These are phyloP conservation scores for Emericellopsis atlantica DNA, from an alignment of 2,329 filamentous ascomycete genomes.

Conservation along the genomic window DNA sequence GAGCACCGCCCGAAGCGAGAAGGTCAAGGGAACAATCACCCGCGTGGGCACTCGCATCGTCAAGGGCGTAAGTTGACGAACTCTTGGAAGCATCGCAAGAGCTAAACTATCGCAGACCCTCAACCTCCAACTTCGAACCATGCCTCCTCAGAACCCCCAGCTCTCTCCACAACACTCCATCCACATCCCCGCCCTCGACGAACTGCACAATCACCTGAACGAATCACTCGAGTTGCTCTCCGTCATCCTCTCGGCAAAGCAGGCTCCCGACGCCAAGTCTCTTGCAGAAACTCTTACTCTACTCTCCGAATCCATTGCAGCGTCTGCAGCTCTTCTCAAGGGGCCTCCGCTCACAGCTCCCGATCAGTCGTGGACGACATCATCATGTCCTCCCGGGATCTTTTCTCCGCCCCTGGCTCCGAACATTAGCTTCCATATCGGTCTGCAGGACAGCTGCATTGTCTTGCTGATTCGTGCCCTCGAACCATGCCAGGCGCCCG, in stretches of 20 bases:
- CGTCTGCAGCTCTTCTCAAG: conserved; percentile 40
- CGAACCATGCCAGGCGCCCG: conserved; percentile 50
- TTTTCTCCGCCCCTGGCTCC: conserved; percentile 34
- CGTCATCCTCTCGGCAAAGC: conserved; percentile 41
- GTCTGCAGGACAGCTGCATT: conserved; percentile 56
- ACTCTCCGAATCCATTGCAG: conserved; percentile 38
- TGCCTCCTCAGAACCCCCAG: conserved; percentile 35
- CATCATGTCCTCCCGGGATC: conserved; percentile 28
- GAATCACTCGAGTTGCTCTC: conserved; percentile 73
- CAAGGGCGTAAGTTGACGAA: conserved; percentile 56
- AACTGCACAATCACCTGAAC: conserved; percentile 66
- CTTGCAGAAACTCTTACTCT: conserved; percentile 43
- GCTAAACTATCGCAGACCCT: conserved; percentile 43
- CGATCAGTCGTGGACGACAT: conserved; percentile 29
- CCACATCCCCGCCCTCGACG: conserved; percentile 56
- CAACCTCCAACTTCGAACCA: conserved; percentile 61
- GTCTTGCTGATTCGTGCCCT: conserved; percentile 59
- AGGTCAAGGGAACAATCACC: conserved; percentile 84
- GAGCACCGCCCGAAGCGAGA: conserved; percentile 76
- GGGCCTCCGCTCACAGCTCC: conserved; percentile 28
- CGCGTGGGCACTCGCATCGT: conserved; percentile 82
- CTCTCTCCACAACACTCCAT: conserved; percentile 33
- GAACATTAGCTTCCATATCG: conserved; percentile 62
- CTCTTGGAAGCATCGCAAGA: background rate
- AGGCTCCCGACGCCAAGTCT: conserved; percentile 42